These are phyloP conservation scores for Linnemannia hyalina DNA, from an alignment of 192 early-diverging fungal species.

Conservation along the genomic window DNA sequence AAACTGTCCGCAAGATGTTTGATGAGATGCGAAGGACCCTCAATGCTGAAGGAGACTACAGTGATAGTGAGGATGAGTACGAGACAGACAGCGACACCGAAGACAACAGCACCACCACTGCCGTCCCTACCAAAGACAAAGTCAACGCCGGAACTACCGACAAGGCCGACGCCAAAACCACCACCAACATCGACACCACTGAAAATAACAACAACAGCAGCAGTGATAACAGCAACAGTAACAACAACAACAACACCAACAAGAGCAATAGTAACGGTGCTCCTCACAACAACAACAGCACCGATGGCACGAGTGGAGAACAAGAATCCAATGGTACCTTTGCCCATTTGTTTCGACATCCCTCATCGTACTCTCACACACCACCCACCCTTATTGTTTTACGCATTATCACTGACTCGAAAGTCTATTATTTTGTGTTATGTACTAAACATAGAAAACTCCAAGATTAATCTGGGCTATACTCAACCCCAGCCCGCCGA, in stretches of 20 bases:
- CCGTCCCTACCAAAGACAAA: neutral
- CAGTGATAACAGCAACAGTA: no score
- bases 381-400: neutral
- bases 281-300: neutral
- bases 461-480: neutral
- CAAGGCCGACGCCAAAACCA: no score
- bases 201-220: neutral
- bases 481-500: neutral
- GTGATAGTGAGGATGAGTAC: slow-evolving; percentile 23
- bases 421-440: neutral
- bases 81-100: slow-evolving; percentile 15
- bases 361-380: neutral
- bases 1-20: slow-evolving; percentile 37
- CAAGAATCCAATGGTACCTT: neutral
- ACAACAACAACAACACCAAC: neutral
- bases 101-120: neutral
- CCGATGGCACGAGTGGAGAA: neutral
- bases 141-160: neutral
- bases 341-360: neutral
- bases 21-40: slow-evolving; percentile 36
- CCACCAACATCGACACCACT: neutral
- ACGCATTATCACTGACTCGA: neutral
- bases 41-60: slow-evolving; percentile 30
- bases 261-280: neutral
- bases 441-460: neutral